Evolutionary conservation across 805 yeast species (phyloP).

Genomic region (Cyberlindnera petersonii): DNA sequence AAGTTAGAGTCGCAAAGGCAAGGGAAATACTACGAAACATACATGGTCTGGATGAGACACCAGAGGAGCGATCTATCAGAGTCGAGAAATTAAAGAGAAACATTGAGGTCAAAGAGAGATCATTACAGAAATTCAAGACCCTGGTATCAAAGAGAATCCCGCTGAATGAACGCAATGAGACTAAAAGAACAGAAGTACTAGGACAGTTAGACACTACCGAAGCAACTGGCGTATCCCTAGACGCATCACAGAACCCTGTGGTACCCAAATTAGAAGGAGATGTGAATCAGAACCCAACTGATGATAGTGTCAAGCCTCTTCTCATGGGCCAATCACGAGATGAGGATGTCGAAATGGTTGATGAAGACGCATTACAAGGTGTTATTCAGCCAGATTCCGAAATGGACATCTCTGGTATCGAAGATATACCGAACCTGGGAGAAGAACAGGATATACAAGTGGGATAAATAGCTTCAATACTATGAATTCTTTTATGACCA

Average conservation of each 20-base stretch:
- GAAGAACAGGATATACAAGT: constrained; percentile 6
- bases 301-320: no score
- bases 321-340: no score
- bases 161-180: constrained; percentile 5
- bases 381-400: constrained; percentile 2
- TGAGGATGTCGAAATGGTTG: constrained; percentile 9
- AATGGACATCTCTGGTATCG: constrained; percentile 8
- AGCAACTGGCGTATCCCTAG: no score
- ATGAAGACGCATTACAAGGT: constrained; percentile 3
- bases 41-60: constrained; percentile 43
- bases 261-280: no score
- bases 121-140: constrained; percentile 23
- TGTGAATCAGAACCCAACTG: no score
- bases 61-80: constrained; percentile 32
- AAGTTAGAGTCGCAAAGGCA: constrained; percentile 37
- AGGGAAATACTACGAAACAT: constrained; percentile 36
- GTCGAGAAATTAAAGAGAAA: constrained; percentile 34
- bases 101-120: constrained; percentile 28
- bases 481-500: no score
- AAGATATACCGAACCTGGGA: constrained; percentile 4
- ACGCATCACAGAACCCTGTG: no score
- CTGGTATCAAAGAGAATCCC: constrained; percentile 18
- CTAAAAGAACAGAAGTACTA: not conserved
- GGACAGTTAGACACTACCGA: not conserved
- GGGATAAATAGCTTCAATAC: no score